phyloP scores from a whole-genome alignment of 345 rosid species.

The Ceriops tagal region DNA sequence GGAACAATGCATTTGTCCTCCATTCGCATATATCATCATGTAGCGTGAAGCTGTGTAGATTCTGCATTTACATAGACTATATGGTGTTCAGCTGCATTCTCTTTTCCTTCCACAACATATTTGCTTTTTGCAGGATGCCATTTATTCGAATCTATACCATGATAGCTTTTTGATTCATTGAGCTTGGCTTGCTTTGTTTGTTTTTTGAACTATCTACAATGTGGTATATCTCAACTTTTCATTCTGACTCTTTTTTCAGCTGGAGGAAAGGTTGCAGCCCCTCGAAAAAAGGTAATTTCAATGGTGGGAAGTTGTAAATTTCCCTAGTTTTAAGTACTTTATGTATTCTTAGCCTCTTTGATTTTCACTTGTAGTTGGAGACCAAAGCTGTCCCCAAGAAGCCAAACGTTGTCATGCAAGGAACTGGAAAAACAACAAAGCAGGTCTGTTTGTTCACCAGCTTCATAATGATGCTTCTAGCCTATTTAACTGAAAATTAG shows the following conservation, averaged over 20 bases:
- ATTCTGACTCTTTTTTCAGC: conserved; percentile 31
- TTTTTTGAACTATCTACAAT: conserved; percentile 1
- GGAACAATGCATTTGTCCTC: background rate
- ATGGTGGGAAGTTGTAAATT: conserved; percentile 12
- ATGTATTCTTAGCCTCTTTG: conserved; percentile 2
- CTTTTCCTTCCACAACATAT: background rate
- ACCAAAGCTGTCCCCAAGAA: conserved; percentile 43
- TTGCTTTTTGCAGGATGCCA: conserved; percentile 2
- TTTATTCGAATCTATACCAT: background rate
- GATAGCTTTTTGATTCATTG: background rate
- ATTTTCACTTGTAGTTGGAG: conserved; percentile 38
- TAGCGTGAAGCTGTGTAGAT: too few species aligned
- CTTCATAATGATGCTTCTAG: conserved; percentile 19
- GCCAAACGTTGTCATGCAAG: conserved; percentile 42
- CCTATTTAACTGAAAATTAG: too few species aligned
- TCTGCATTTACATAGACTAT: background rate
- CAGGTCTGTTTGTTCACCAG: conserved; percentile 42
- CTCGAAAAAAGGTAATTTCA: conserved; percentile 51
- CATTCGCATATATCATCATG: too few species aligned
- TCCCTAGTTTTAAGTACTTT: conserved; percentile 2
- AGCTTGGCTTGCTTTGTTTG: too few species aligned
- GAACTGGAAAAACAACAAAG: conserved; percentile 41
- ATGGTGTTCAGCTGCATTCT: background rate
- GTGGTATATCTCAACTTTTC: too few species aligned
- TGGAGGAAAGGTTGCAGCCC: conserved; percentile 32